Conservation (phyloP, 805 yeast species). For the Yamadazyma olivae region DNA sequence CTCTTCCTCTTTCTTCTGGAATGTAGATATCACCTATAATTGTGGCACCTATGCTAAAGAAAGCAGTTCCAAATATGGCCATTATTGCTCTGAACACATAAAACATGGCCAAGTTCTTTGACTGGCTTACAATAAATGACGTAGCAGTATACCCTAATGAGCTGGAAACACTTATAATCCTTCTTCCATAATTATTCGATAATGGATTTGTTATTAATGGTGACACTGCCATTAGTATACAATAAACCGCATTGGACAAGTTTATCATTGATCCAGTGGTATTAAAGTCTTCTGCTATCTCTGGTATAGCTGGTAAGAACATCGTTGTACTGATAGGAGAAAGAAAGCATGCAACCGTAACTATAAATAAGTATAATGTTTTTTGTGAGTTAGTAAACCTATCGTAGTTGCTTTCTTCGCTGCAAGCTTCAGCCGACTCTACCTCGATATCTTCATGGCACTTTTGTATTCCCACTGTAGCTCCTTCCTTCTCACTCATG, state of each 20-base stretch:
- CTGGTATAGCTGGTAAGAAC: constrained; percentile 49
- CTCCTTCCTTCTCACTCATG: too few relatives aligned
- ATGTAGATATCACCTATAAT: constrained; percentile 46
- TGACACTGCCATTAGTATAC: constrained; percentile 48
- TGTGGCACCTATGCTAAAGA: constrained; percentile 49
- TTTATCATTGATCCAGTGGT: constrained; percentile 47
- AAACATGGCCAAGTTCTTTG: constrained; percentile 18
- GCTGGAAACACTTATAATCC: constrained; percentile 39
- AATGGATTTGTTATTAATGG: constrained; percentile 48
- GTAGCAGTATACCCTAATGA: constrained; percentile 20
- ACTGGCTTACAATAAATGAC: constrained; percentile 7
- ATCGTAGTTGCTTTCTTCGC: not conserved
- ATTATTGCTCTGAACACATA: constrained; percentile 45
- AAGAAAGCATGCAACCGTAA: constrained; percentile 28
- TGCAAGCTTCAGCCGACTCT: too few relatives aligned
- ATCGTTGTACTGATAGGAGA: constrained; percentile 44
- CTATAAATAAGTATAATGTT: constrained; percentile 5
- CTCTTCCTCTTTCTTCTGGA: constrained; percentile 48
- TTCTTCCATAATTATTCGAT: constrained; percentile 48
- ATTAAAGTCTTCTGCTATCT: constrained; percentile 41
- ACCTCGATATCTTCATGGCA: too few relatives aligned
- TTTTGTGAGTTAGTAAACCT: not conserved
- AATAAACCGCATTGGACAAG: constrained; percentile 47
- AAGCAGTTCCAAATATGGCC: constrained; percentile 52
- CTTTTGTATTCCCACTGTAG: too few relatives aligned